Evolutionary conservation across 2,329 filamentous ascomycete genomes (phyloP).

Genomic region (Peltaster fructicola): DNA sequence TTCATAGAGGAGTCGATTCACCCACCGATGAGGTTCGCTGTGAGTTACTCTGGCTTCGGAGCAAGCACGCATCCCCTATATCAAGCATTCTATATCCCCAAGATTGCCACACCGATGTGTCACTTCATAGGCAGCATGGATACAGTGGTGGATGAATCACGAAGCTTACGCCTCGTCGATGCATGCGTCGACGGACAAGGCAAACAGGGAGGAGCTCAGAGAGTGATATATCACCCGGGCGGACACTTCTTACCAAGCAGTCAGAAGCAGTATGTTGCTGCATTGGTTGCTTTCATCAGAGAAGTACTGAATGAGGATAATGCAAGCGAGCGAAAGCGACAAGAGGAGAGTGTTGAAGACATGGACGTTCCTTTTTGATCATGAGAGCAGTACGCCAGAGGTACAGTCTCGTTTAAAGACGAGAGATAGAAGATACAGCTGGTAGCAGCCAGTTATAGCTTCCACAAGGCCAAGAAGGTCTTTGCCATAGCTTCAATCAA

Average conservation of each 20-base stretch:
- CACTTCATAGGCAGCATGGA: constrained; percentile 74
- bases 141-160: constrained; percentile 66
- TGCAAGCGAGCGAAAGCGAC: constrained; percentile 15
- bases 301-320: constrained; percentile 27
- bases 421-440: too few relatives aligned
- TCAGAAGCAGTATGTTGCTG: constrained; percentile 62
- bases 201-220: constrained; percentile 19
- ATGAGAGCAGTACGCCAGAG: too few relatives aligned
- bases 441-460: too few relatives aligned
- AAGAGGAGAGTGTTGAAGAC: constrained; percentile 43
- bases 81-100: constrained; percentile 54
- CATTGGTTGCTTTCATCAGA: constrained; percentile 54
- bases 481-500: too few relatives aligned
- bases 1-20: constrained; percentile 25
- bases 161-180: constrained; percentile 50
- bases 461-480: too few relatives aligned
- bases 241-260: constrained; percentile 74
- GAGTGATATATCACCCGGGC: constrained; percentile 58
- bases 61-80: constrained; percentile 43
- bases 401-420: too few relatives aligned
- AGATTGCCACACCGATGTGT: constrained; percentile 57
- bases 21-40: constrained; percentile 48
- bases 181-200: constrained; percentile 36
- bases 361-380: constrained; percentile 51
- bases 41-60: constrained; percentile 62